Evolutionary conservation across 1,284 basidiomycete species (phyloP), one percentile per base, ranked within the genome.

Genomic region (Pseudozyma sp.): DNA sequence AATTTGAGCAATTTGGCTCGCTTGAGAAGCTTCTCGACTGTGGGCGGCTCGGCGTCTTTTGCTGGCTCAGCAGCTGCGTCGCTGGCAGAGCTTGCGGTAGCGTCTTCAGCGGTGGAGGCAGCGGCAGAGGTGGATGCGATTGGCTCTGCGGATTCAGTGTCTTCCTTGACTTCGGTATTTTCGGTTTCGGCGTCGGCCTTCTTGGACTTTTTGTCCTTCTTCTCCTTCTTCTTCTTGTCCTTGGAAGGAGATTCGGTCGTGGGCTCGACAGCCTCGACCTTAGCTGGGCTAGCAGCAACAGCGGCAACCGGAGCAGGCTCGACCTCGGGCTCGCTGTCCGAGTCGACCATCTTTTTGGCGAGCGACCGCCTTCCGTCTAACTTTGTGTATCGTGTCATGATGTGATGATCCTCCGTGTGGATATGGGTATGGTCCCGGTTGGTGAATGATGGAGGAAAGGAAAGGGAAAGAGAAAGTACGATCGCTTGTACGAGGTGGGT

Each of bases 1-100:
- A 78, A 81, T 35, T 80, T 79, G 48, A 84, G 71, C 47, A 84
- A 69, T 61, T 84, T 84, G 21, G 77, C 74, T 3, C 82, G 73
- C 59, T 82, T 82, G 43, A 83, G 69, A 14, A 83, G 66, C 50
- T 70, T 65, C 19, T 78, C 68, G 5, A 71, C 63, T 18, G 76
- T 71, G 5, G 62, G 59, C 8, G 71, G 71, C 45, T 69, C 60
- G 8, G 63, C 56, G n/a, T 59, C 45, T 4, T 49, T 57, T 31
- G 48, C 38, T 0, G 58, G n/a, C 9, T 52, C 56, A 7, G 43
- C 31, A 2, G 39, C 36, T 10, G 53, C 3, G 25, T 44, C 35
- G 13, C 35, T 6, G 5, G 25, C 39, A 38, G 52, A 42, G 7
- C 13, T 34, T 19, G 48, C 48, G 5, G 47, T 25, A 6, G 48